A percentile compares a stretch with the other conserved stretches of the same genome.
Evolutionary conservation across 192 early-diverging fungal genomes (phyloP).

Genomic region (Glomus cerebriforme): DNA sequence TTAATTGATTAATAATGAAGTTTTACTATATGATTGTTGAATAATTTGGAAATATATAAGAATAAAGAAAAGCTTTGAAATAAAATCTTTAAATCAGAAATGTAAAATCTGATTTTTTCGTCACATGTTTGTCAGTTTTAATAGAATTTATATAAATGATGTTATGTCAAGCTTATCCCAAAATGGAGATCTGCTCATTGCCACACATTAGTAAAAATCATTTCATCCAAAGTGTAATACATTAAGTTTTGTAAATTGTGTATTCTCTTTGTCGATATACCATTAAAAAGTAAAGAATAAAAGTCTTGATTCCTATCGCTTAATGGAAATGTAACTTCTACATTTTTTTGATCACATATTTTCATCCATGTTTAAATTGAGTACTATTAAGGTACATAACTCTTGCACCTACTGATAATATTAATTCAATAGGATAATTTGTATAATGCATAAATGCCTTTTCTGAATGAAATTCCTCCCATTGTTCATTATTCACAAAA

Average conservation of each 20-base stretch:
- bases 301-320: background rate
- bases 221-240: background rate
- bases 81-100: too few species aligned
- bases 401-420: background rate
- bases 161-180: background rate
- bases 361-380: background rate
- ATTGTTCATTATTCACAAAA: background rate
- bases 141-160: background rate
- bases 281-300: background rate
- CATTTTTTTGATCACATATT: too few species aligned
- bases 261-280: background rate
- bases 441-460: background rate
- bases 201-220: background rate
- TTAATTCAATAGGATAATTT: background rate
- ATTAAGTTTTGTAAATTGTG: slow-evolving; percentile 30
- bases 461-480: background rate
- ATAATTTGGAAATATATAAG: too few species aligned
- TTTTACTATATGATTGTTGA: too few species aligned
- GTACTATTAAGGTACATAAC: slow-evolving; percentile 7
- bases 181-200: background rate
- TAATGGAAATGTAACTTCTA: background rate
- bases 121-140: background rate
- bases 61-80: too few species aligned
- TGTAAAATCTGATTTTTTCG: too few species aligned
- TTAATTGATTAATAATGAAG: too few species aligned